Conservation (phyloP, 169 alveolate genomes). For the Plasmodium billcollinsi region DNA sequence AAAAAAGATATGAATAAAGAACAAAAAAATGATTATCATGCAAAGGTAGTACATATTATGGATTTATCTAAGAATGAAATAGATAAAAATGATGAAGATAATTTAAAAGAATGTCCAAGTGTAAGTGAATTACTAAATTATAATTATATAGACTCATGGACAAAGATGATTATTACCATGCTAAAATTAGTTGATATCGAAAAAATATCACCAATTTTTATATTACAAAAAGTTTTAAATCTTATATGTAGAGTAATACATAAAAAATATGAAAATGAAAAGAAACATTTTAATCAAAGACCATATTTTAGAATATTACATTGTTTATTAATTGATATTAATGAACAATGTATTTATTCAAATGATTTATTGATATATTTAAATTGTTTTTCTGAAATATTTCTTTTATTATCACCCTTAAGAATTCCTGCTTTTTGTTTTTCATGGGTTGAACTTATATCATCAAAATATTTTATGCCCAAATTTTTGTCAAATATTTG, state of each 20-base stretch:
- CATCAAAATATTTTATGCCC: slow-evolving; percentile 87
- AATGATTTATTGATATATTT: slow-evolving; percentile 36
- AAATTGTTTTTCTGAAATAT: slow-evolving; percentile 61
- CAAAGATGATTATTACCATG: slow-evolving; percentile 66
- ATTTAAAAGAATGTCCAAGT: slow-evolving; percentile 26
- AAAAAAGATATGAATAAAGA: neutral
- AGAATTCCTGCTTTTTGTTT: slow-evolving; percentile 72
- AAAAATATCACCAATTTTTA: slow-evolving; percentile 54
- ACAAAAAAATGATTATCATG: neutral
- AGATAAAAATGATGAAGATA: slow-evolving; percentile 15
- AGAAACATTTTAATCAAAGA: slow-evolving; percentile 60
- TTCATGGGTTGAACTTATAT: slow-evolving; percentile 76
- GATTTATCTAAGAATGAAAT: neutral
- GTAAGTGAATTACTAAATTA: slow-evolving; percentile 57
- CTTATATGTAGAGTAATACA: slow-evolving; percentile 67
- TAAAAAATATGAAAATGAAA: slow-evolving; percentile 45
- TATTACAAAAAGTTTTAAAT: slow-evolving; percentile 70
- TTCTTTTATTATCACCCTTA: slow-evolving; percentile 59
- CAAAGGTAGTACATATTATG: neutral
- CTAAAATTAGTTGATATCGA: slow-evolving; percentile 54
- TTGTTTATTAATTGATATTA: slow-evolving; percentile 60
- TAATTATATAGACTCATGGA: slow-evolving; percentile 65
- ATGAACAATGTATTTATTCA: slow-evolving; percentile 34
- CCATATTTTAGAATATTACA: slow-evolving; percentile 75
- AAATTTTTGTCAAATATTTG: slow-evolving; percentile 87